Conservation (phyloP, 768 basidiomycete genomes). For the Tylopilus subfusipes region DNA sequence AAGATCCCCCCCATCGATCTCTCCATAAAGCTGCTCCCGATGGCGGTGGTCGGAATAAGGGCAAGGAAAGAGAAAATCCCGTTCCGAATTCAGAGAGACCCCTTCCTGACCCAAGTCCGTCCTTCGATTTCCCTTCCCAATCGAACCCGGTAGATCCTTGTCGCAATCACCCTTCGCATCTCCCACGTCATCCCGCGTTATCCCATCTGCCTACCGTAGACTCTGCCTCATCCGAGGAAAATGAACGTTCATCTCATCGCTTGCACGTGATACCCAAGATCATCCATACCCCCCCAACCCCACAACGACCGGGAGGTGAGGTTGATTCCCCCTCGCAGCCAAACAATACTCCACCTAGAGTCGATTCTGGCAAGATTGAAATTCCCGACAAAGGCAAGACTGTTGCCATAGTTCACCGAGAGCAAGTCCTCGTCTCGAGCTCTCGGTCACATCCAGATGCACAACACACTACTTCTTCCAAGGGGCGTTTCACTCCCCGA, state of each 20-base stretch:
- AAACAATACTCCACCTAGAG: slow-evolving; percentile 1
- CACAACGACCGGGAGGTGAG: slow-evolving; percentile 26
- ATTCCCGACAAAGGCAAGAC: slow-evolving; percentile 10
- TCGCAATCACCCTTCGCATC: slow-evolving; percentile 12
- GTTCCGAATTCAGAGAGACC: not conserved
- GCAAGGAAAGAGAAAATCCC: slow-evolving; percentile 24
- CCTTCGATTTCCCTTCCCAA: slow-evolving; percentile 17
- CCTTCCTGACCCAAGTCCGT: slow-evolving; percentile 11
- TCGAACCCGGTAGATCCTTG: slow-evolving; percentile 23
- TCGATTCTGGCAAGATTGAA: slow-evolving; percentile 11
- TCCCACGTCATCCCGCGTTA: slow-evolving; percentile 2
- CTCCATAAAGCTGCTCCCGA: slow-evolving; percentile 16
- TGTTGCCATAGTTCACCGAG: slow-evolving; percentile 19
- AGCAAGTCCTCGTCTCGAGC: slow-evolving; percentile 26
- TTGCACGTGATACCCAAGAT: slow-evolving; percentile 30
- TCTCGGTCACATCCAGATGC: slow-evolving; percentile 17
- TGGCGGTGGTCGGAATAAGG: slow-evolving; percentile 19
- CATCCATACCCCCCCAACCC: slow-evolving; percentile 37
- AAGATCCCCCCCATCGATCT: slow-evolving; percentile 18
- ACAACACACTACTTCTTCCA: slow-evolving; percentile 7
- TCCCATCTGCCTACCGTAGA: slow-evolving; percentile 26
- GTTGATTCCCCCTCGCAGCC: slow-evolving; percentile 7
- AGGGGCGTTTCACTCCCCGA: slow-evolving; percentile 30
- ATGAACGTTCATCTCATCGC: slow-evolving; percentile 24
- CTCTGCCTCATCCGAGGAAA: slow-evolving; percentile 25